phyloP scores from a whole-genome alignment of 768 basidiomycete genomes.

The Lactifluus pinguis region DNA sequence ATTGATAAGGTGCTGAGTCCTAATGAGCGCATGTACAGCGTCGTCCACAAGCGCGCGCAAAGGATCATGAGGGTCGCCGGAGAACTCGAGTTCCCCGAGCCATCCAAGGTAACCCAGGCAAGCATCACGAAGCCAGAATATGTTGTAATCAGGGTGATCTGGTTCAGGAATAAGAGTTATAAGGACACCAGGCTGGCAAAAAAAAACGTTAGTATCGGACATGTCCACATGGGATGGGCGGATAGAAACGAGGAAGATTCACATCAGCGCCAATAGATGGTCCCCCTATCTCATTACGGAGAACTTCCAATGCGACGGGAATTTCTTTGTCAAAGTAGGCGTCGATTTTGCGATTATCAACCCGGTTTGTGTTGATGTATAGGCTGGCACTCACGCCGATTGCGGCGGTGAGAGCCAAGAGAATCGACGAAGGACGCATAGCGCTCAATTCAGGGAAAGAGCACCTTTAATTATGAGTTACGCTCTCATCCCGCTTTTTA shows the following conservation, averaged over 20 bases:
- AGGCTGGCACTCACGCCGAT: neutral
- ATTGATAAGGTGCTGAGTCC: conserved; percentile 8
- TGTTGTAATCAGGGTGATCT: neutral
- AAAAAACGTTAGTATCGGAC: neutral
- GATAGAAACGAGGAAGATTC: neutral
- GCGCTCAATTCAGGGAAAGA: neutral
- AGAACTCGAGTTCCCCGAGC: neutral
- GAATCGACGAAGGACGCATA: neutral
- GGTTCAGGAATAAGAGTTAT: neutral
- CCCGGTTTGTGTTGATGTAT: neutral
- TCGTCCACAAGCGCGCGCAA: conserved; percentile 10
- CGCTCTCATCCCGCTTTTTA: neutral
- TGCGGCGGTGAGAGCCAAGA: neutral
- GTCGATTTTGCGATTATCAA: neutral
- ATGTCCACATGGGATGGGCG: no score
- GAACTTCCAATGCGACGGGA: conserved; percentile 1
- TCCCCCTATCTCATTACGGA: neutral
- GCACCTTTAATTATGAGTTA: neutral
- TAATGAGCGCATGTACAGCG: neutral
- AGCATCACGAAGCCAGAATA: conserved; percentile 12
- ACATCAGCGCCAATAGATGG: conserved; percentile 6
- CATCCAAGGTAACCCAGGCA: neutral
- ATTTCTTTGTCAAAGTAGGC: neutral
- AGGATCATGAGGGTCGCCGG: neutral
- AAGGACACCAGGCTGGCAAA: conserved; percentile 5